These are phyloP conservation scores for Chalara sp. DNA, from an alignment of 2,329 filamentous ascomycete genomes.

Conservation along the genomic window DNA sequence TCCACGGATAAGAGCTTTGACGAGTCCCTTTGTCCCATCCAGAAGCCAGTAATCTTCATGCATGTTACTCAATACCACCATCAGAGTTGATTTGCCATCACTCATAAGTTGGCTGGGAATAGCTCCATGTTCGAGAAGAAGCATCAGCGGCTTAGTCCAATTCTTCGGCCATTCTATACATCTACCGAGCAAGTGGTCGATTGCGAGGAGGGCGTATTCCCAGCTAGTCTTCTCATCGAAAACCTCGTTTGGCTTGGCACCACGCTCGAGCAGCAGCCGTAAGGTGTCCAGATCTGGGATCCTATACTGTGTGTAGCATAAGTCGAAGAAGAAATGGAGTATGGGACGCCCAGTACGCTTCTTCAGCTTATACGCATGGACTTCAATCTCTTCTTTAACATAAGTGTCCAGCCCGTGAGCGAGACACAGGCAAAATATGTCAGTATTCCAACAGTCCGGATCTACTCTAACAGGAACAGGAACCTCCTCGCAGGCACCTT, in stretches of 20 bases:
- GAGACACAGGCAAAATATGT: too few relatives aligned
- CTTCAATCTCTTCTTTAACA: too few relatives aligned
- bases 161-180: slow-evolving; percentile 3
- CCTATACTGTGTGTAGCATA: slow-evolving; percentile 4
- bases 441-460: too few relatives aligned
- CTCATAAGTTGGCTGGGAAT: not conserved
- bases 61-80: not conserved
- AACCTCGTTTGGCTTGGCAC: slow-evolving; percentile 3
- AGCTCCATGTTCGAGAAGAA: slow-evolving; percentile 4
- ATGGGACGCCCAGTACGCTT: slow-evolving; percentile 2
- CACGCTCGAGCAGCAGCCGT: slow-evolving; percentile 1
- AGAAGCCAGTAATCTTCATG: slow-evolving; percentile 2
- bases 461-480: too few relatives aligned
- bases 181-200: slow-evolving; percentile 1
- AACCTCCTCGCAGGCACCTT: too few relatives aligned
- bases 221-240: slow-evolving; percentile 4
- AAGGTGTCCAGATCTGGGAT: slow-evolving; percentile 2
- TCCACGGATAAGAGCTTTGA: slow-evolving; percentile 3
- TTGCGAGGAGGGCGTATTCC: slow-evolving; percentile 3
- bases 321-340: slow-evolving; percentile 4
- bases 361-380: slow-evolving; percentile 1
- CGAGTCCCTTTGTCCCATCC: not conserved
- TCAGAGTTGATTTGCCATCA: slow-evolving; percentile 2
- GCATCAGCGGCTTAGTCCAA: slow-evolving; percentile 2
- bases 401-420: too few relatives aligned